phyloP scores from a whole-genome alignment of 2,329 filamentous ascomycete species.

The Ophiostoma montium region DNA sequence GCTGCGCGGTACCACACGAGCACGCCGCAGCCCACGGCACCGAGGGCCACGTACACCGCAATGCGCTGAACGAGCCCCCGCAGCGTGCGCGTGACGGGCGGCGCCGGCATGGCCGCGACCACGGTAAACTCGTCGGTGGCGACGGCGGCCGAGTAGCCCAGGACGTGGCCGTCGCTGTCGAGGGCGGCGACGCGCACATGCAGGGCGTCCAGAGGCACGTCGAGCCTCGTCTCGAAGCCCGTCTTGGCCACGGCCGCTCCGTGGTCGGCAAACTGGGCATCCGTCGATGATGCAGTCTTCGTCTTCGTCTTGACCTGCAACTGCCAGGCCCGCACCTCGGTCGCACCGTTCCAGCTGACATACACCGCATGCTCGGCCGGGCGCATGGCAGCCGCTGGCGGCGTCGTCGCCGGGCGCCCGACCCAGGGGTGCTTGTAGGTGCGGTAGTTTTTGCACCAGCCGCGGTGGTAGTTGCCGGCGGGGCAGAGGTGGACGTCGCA shows the following conservation, averaged over 20 bases:
- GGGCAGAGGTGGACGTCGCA: slow-evolving; percentile 23
- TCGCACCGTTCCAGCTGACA: slow-evolving; percentile 22
- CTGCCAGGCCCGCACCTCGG: slow-evolving; percentile 12
- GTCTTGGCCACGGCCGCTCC: background rate
- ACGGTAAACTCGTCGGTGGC: slow-evolving; percentile 1
- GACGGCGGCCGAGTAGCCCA: background rate
- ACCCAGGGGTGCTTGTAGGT: slow-evolving; percentile 17
- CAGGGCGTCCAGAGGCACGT: background rate
- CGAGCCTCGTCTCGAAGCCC: background rate
- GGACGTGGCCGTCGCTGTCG: background rate
- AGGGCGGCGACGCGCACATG: slow-evolving; percentile 3
- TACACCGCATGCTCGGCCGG: slow-evolving; percentile 14
- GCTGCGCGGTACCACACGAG: background rate
- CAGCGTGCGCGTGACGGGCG: background rate
- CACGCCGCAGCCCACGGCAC: background rate
- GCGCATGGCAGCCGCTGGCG: slow-evolving; percentile 6
- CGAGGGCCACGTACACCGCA: background rate
- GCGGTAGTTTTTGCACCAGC: slow-evolving; percentile 15
- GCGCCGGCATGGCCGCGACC: slow-evolving; percentile 1
- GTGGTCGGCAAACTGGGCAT: background rate
- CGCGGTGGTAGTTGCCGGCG: background rate
- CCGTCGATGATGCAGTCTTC: background rate
- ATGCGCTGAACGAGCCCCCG: background rate
- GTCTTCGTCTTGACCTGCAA: background rate
- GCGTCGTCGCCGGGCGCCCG: slow-evolving; percentile 7